A percentile compares a stretch with the other conserved stretches of the same genome.
Conservation (phyloP, 768 basidiomycete genomes). For the Fomitopsis pulvina region DNA sequence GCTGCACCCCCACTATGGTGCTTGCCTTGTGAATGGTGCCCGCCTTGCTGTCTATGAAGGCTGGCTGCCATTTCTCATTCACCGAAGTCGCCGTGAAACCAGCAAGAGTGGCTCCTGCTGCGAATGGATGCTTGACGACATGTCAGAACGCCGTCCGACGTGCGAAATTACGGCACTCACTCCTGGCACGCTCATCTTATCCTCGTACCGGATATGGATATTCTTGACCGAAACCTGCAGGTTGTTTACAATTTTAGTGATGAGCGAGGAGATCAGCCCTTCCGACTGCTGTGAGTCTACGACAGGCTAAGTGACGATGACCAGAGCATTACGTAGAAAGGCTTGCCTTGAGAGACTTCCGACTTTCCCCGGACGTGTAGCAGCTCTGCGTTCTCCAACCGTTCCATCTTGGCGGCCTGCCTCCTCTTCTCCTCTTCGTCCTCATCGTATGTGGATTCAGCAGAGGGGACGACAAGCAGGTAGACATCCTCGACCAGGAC, state of each 20-base stretch:
- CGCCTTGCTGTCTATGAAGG: conserved; percentile 87
- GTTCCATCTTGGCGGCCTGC: conserved; percentile 84
- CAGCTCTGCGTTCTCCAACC: conserved; percentile 82
- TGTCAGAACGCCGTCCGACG: too few species aligned
- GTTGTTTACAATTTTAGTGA: conserved; percentile 91
- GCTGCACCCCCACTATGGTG: background rate
- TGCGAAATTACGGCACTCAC: too few species aligned
- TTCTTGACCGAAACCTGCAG: conserved; percentile 93
- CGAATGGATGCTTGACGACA: conserved; percentile 76
- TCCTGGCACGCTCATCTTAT: conserved; percentile 87
- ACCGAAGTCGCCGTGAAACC: conserved; percentile 88
- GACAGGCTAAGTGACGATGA: background rate
- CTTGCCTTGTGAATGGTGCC: conserved; percentile 85
- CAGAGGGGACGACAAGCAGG: conserved; percentile 82
- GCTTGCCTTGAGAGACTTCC: conserved; percentile 40
- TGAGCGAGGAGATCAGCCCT: conserved; percentile 75
- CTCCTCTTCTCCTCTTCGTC: conserved; percentile 80
- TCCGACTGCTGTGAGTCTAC: conserved; percentile 70
- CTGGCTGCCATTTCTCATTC: conserved; percentile 78
- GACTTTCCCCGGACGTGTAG: conserved; percentile 60
- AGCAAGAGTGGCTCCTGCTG: conserved; percentile 82
- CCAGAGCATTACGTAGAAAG: background rate
- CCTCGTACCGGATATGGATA: conserved; percentile 95
- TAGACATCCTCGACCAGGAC: conserved; percentile 91
- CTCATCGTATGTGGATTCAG: conserved; percentile 59